Evolutionary conservation across 495 filamentous ascomycete genomes (phyloP), one percentile per base, ranked within the genome.

Genomic region (Penicillium paradoxum): DNA sequence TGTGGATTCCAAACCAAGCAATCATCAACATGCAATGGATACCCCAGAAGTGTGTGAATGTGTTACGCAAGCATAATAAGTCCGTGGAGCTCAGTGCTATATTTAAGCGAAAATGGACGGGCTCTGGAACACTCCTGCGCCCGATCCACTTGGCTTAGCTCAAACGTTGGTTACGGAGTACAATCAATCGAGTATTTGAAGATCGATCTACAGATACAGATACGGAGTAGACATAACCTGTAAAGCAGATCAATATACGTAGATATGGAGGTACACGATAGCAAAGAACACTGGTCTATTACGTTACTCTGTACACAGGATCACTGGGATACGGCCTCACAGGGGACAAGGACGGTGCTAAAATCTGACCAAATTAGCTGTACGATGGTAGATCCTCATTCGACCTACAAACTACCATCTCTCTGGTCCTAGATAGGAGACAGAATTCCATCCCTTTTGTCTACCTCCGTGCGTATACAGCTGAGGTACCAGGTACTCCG

Each of bases 51-150:
- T n/a, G 24, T 27, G 24, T 27, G 24, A 3, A 7, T 27, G 7
- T 27, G 24, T 27, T 27, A 27, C 24, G 24, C 29, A 32, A 7
- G 29, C 29, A 29, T 18, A 18, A 11, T 19, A 3, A 29, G 15
- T 14, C 25, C 34, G 46, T 39, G 46, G 46, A 29, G 9, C 24
- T 38, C 27, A 6, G 15, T 50, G 40, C 48, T 50, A 50, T 50
- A 50, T 42, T 44, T 50, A 50, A 50, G 48, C 48, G 48, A 50
- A 49, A 50, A 24, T 32, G 29, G 11, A 33, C 48, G 25, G 29
- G 29, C 6, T 32, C 29, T 39, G 25, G 37, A 40, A 14, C 47
- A 32, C 17, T 39, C 27, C 36, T 49, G 47, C 36, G 36, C 40
- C 47, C 30, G 47, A 40, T 40, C 47, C 47, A 40, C 47, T 30